Evolutionary conservation across 768 basidiomycete species (phyloP).

Genomic region (Rhizopogon vinicolor): DNA sequence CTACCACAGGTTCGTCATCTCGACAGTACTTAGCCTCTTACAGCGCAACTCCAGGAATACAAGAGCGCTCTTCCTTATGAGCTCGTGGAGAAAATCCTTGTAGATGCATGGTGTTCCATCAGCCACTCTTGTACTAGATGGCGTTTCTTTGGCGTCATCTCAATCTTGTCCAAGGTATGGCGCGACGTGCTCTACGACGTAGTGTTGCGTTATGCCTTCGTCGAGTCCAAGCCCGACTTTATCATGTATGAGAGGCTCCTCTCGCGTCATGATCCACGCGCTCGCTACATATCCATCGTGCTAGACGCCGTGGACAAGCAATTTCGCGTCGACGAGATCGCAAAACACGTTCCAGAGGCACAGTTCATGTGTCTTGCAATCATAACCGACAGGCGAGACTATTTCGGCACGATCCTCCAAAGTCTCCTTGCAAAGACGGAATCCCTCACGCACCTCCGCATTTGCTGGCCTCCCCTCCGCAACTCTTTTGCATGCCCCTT

Average conservation of each 20-base stretch:
- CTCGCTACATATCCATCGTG: neutral
- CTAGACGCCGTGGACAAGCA: neutral
- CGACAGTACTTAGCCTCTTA: neutral
- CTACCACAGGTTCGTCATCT: neutral
- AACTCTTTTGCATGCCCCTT: neutral
- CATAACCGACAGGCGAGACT: neutral
- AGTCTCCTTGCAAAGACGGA: neutral
- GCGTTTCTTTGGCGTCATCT: neutral
- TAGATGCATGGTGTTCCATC: constrained; percentile 1
- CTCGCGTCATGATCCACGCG: neutral
- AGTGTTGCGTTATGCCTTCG: constrained; percentile 1
- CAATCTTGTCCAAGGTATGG: constrained; percentile 1
- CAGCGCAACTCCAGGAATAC: neutral
- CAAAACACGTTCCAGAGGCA: neutral
- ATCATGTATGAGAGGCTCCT: neutral
- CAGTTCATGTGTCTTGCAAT: neutral
- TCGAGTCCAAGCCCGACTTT: neutral
- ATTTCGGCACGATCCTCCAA: neutral
- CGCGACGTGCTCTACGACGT: constrained; percentile 2
- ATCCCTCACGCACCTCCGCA: constrained; percentile 2
- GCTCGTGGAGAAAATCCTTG: neutral
- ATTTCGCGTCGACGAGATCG: neutral
- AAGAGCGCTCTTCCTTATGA: neutral
- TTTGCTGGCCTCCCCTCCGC: constrained; percentile 2
- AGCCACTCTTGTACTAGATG: neutral